Base-by-base conservation (phyloP, 257 asterid species). In the Solanum sejunctum region DNA sequence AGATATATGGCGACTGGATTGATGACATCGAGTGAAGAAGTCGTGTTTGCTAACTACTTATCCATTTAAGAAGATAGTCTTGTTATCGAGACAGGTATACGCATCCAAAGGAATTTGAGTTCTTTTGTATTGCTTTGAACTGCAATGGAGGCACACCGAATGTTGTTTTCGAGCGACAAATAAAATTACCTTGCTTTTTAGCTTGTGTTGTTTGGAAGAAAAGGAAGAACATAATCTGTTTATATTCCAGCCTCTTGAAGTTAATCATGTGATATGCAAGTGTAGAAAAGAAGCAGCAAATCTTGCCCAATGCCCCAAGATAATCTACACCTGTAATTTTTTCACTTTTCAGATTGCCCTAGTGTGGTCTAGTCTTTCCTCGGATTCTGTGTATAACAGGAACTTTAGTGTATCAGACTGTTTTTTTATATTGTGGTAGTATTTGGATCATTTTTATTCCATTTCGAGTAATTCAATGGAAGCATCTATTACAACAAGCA, bases 1-100 rank as follows among this genome's bases (percentile, higher is more conserved):
- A 84, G 41, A 58, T 87, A 23, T 87, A 87, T 21, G 88, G 87
- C 2, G 88, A 87, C 55, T 87, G 88, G 89, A 87, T 82, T 60
- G 86, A 85, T 36, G 86, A 85, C 79, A 67, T 85, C 9, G 86
- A 85, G 64, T 84, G 77, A 71, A 49, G 49, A 41, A 4, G n/a
- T 66, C 41, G 66, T 32, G 57, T 12, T 81, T 55, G 66, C 32
- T 36, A 41, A 57, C 70, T 17, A 81, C 83, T 60, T 52, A 54
- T 15, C 55, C 39, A 3, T 47, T 3, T 45, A 45, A n/a, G 55
- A 45, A 47, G 36, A 73, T 45, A n/a, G 3, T 45, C 12, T 43
- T 45, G 7, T 57, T 18, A 0, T 57, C 26, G 63, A 57, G 63
- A 11, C 1, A 57, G 63, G 63, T 57, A 57, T 57, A n/a, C 15